phyloP scores from a whole-genome alignment of 345 rosid genomes.

The Iberis pinnata region DNA sequence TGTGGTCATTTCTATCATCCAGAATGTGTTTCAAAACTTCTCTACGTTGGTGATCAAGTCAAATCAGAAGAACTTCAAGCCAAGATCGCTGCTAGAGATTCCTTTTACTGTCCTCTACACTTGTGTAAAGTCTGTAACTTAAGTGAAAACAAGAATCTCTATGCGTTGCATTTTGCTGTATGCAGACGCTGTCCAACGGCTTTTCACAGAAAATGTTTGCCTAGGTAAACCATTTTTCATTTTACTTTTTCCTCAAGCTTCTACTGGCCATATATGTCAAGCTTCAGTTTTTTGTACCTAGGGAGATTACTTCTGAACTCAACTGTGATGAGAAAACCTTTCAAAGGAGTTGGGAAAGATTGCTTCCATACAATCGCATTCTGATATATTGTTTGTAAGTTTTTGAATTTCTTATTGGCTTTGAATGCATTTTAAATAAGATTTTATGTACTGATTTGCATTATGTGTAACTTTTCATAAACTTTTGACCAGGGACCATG shows the following conservation, averaged over 20 bases:
- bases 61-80: conserved; percentile 31
- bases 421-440: conserved; percentile 1
- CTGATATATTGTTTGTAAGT: conserved; percentile 69
- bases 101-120: conserved; percentile 61
- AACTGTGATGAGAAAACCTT: conserved; percentile 17
- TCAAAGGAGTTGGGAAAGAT: conserved; percentile 55
- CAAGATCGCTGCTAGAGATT: conserved; percentile 45
- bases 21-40: conserved; percentile 50
- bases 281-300: conserved; percentile 16
- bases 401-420: background rate
- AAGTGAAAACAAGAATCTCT: conserved; percentile 38
- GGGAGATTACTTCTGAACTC: conserved; percentile 41
- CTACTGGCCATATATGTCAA: conserved; percentile 5
- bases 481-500: conserved; percentile 48
- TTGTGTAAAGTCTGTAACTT: conserved; percentile 46
- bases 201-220: conserved; percentile 68
- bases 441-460: conserved; percentile 2
- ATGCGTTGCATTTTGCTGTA: conserved; percentile 48
- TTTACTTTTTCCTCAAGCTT: conserved; percentile 1
- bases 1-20: conserved; percentile 79
- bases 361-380: conserved; percentile 46
- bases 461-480: conserved; percentile 15
- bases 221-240: conserved; percentile 35
- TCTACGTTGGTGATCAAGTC: conserved; percentile 33
- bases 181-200: conserved; percentile 76